phyloP scores from a whole-genome alignment of 2,329 filamentous ascomycete species.

The Dichotomopilus funicola region DNA sequence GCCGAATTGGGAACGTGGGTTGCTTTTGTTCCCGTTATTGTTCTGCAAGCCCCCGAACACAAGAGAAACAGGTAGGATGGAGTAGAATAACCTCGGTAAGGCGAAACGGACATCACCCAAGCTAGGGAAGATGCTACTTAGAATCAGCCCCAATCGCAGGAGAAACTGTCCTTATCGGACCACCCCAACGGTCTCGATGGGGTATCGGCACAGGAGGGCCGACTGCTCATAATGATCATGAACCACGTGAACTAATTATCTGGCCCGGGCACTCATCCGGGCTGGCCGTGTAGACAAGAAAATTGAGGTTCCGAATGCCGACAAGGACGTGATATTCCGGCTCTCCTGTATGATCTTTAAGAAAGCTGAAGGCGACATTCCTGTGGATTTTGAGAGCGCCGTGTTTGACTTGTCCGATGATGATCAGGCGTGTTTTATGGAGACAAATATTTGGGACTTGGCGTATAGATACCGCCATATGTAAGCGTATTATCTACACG shows the following conservation, averaged over 20 bases:
- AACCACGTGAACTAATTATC: constrained; percentile 22
- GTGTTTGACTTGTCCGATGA: too few species aligned
- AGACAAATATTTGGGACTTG: too few species aligned
- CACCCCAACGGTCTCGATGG: constrained; percentile 23
- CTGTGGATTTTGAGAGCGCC: too few species aligned
- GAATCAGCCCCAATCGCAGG: constrained; percentile 2
- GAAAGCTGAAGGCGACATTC: neutral
- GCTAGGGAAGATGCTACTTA: constrained; percentile 5
- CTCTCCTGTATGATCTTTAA: constrained; percentile 7
- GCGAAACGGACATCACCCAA: constrained; percentile 9
- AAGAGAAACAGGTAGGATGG: too few species aligned
- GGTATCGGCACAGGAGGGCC: constrained; percentile 19
- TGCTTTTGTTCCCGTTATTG: too few species aligned
- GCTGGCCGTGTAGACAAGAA: constrained; percentile 15
- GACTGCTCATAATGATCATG: constrained; percentile 25
- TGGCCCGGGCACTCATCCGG: constrained; percentile 21
- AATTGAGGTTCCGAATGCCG: constrained; percentile 6
- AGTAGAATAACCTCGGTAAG: constrained; percentile 10
- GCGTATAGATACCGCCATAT: too few species aligned
- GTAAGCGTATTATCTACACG: too few species aligned
- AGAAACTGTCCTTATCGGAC: constrained; percentile 17
- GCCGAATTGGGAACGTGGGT: too few species aligned
- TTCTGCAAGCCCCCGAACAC: too few species aligned
- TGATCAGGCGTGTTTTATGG: too few species aligned
- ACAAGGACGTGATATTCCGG: constrained; percentile 5